These are phyloP conservation scores for Xylaria multiplex DNA, from an alignment of 2,329 filamentous ascomycete genomes.

Conservation along the genomic window DNA sequence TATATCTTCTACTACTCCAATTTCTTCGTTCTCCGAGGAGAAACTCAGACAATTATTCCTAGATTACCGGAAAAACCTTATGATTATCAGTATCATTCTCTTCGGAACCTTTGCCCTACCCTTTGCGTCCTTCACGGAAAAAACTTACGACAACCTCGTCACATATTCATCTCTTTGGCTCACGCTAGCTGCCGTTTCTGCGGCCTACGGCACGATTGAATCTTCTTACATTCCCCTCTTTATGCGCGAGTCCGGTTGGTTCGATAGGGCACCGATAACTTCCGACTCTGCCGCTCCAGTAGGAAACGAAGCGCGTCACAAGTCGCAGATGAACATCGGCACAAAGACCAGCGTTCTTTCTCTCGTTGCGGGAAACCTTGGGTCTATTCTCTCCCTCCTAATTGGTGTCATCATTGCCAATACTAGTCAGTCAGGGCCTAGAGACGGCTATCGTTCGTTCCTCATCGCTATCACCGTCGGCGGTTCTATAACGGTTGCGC, in stretches of 20 bases:
- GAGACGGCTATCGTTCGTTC: slow-evolving; percentile 31
- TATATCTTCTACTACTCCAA: background rate
- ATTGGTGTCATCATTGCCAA: slow-evolving; percentile 34
- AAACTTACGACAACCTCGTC: slow-evolving; percentile 26
- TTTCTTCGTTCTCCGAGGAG: background rate
- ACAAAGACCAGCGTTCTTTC: slow-evolving; percentile 31
- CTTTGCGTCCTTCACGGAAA: slow-evolving; percentile 28
- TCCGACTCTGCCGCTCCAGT: background rate
- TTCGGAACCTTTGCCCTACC: slow-evolving; percentile 34
- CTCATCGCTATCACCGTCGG: slow-evolving; percentile 34
- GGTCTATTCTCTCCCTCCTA: slow-evolving; percentile 28
- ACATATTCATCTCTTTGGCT: slow-evolving; percentile 30
- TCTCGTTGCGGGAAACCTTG: slow-evolving; percentile 34
- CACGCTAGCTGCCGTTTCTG: slow-evolving; percentile 29
- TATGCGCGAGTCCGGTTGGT: slow-evolving; percentile 35
- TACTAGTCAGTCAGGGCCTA: slow-evolving; percentile 23
- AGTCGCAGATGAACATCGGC: slow-evolving; percentile 30
- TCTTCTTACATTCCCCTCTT: slow-evolving; percentile 35
- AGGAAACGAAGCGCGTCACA: slow-evolving; percentile 28
- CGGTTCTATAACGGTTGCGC: slow-evolving; percentile 25
- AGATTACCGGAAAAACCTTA: slow-evolving; percentile 34
- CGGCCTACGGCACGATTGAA: slow-evolving; percentile 33
- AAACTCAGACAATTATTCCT: background rate
- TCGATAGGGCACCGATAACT: background rate
- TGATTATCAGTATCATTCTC: slow-evolving; percentile 32